phyloP scores from a whole-genome alignment of 2,329 filamentous ascomycete genomes.

The Aureobasidium pullulans region DNA sequence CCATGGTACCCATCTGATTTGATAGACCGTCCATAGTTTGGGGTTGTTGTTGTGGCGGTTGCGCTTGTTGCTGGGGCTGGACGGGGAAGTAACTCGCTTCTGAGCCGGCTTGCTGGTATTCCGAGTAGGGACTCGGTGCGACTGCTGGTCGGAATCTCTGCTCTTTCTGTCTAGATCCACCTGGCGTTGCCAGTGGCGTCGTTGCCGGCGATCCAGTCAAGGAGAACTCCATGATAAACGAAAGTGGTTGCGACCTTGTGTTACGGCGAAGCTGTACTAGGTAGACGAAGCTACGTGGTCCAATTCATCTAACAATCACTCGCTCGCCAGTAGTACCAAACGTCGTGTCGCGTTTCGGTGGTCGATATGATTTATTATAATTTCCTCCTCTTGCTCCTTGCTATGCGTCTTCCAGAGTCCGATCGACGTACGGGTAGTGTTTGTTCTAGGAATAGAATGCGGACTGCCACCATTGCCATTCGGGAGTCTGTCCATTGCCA shows the following conservation, averaged over 20 bases:
- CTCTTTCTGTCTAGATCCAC: neutral
- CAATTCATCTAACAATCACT: neutral
- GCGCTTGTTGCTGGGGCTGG: constrained; percentile 25
- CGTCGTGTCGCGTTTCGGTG: neutral
- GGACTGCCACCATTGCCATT: constrained; percentile 2
- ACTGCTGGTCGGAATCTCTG: neutral
- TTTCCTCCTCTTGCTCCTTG: neutral
- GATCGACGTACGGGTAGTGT: neutral
- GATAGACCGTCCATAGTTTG: constrained; percentile 42
- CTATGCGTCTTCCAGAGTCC: neutral
- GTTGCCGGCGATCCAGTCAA: constrained; percentile 3
- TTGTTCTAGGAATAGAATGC: neutral
- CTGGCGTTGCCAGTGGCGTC: neutral
- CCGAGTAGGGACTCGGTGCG: constrained; percentile 17
- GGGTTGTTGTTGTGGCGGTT: constrained; percentile 21
- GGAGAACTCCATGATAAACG: constrained; percentile 3
- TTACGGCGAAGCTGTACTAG: neutral
- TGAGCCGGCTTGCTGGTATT: constrained; percentile 37
- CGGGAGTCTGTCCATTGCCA: constrained; percentile 6
- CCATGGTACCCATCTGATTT: constrained; percentile 72
- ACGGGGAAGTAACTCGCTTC: constrained; percentile 36
- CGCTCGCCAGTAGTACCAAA: neutral
- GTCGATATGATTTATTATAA: neutral
- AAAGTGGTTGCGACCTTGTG: neutral
- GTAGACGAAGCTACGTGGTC: constrained; percentile 10